Percentiles rank a stretch among this genome's conserved stretches.
Conservation (phyloP, 192 early-diverging fungal genomes). For the Kappamyces sp. region DNA sequence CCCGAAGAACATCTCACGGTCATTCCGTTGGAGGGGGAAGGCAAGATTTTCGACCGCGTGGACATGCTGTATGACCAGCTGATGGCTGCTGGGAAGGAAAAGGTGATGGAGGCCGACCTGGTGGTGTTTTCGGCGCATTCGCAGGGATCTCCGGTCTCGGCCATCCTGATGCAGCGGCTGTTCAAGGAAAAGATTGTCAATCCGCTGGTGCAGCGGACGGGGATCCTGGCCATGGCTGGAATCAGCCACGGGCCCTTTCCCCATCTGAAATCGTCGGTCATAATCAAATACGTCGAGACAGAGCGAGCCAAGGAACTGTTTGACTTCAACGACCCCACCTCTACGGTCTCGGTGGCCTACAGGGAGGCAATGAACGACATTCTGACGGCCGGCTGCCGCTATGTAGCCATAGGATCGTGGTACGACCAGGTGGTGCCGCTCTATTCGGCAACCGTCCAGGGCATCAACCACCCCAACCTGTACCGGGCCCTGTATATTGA, state of each 20-base stretch:
- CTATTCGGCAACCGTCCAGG: conserved; percentile 68
- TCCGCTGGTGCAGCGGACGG: conserved; percentile 61
- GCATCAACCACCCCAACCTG: conserved; percentile 69
- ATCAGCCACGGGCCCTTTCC: conserved; percentile 88
- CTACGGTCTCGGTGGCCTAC: conserved; percentile 63
- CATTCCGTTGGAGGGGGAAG: conserved; percentile 88
- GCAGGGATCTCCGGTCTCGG: conserved; percentile 88
- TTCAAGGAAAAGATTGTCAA: conserved; percentile 64
- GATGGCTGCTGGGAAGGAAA: conserved; percentile 28
- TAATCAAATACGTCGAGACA: conserved; percentile 84
- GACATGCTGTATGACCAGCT: conserved; percentile 75
- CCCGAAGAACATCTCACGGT: conserved; percentile 48
- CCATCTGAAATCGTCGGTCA: conserved; percentile 68
- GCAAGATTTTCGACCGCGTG: conserved; percentile 82
- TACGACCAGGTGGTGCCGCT: conserved; percentile 96
- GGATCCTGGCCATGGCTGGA: conserved; percentile 87
- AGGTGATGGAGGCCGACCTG: conserved; percentile 53
- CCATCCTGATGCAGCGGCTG: conserved; percentile 67
- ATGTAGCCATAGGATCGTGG: conserved; percentile 78
- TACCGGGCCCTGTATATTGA: conserved; percentile 90
- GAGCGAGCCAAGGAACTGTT: conserved; percentile 90
- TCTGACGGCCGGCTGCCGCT: conserved; percentile 62
- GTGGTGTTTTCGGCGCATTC: conserved; percentile 88
- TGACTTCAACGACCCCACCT: conserved; percentile 81
- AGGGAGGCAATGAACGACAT: conserved; percentile 62